Base-by-base conservation (phyloP, 1,284 basidiomycete species). In the Stygiomarasmius scandens region DNA sequence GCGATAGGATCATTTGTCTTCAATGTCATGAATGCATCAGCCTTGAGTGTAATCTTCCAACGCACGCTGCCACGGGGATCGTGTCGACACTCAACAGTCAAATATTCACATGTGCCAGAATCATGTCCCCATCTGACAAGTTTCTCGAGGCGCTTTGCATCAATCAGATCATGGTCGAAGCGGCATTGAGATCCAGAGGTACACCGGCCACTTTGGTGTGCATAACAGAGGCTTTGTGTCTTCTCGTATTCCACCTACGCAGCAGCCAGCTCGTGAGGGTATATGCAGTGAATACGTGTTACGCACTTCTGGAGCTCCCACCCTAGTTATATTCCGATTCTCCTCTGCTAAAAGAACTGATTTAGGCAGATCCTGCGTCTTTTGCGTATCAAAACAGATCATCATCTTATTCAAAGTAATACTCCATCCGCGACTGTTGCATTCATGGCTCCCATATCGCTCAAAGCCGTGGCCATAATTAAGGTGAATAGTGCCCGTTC, bases 41-140 rank as follows among this genome's bases (percentile, higher is more conserved):
- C 24, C 6, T 49, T 49, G 25, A 49, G 48, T 10, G 23, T 49
- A 24, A 49, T 49, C 14, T 49, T 49, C 48, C 48, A 49, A 16
- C 10, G 23, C 9, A 25, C 48, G n/a, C 2, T 1, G 4, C 19
- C 12, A 19, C 12, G 2, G n/a, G 10, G 6, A 27, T 27, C n/a
- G 14, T 14, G n/a, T 6, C 14, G 46, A 32, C 48, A 49, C n/a
- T 49, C 48, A 5, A 49, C 48, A 19, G 25, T 29, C 24, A 49
- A 10, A 20, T 27, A 49, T 29, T 32, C 16, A 6, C n/a, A 14
- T 49, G 23, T 49, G 27, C 32, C 25, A 10, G 12, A 11, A 32
- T 20, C 2, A 32, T 22, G 6, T 20, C 1, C 24, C 19, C 32
- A n/a, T 9, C 25, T 2, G 10, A 3, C 48, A 16, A 49, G 25